Conservation (phyloP, 805 yeast species). For the Scheffersomyces lignosus region DNA sequence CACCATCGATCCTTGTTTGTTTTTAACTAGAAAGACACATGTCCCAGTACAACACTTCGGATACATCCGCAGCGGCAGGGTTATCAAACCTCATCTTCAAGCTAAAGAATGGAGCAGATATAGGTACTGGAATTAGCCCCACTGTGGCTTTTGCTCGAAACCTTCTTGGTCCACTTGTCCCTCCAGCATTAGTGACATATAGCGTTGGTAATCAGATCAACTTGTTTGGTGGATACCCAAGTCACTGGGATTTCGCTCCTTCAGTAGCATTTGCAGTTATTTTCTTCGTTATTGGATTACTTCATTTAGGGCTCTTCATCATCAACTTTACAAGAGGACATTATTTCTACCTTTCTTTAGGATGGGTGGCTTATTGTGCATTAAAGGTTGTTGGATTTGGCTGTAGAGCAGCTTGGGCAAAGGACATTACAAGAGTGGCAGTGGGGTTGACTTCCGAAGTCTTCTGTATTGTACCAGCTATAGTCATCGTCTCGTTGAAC, state of each 20-base stretch:
- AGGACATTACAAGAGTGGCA: constrained; percentile 3
- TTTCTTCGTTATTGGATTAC: constrained; percentile 6
- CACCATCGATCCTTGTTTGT: too few relatives aligned
- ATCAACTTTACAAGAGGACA: constrained; percentile 14
- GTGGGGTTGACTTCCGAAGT: constrained; percentile 13
- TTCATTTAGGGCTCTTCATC: constrained; percentile 9
- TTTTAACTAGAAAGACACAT: too few relatives aligned
- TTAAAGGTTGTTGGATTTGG: constrained; percentile 11
- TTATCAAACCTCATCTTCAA: constrained; percentile 13
- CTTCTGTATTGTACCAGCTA: constrained; percentile 13
- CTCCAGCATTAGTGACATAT: constrained; percentile 4
- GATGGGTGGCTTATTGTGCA: constrained; percentile 9
- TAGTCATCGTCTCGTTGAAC: constrained; percentile 13
- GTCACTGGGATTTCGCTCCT: constrained; percentile 12
- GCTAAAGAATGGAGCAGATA: constrained; percentile 44
- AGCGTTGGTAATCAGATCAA: constrained; percentile 7
- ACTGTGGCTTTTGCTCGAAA: constrained; percentile 4
- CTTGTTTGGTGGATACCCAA: constrained; percentile 15
- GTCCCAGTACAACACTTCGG: too few relatives aligned
- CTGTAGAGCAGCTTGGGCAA: constrained; percentile 11
- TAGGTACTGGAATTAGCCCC: constrained; percentile 47
- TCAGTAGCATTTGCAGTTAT: constrained; percentile 8
- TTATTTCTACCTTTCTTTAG: constrained; percentile 13
- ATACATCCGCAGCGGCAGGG: too few relatives aligned
- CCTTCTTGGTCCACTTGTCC: constrained; percentile 4